phyloP scores from a whole-genome alignment of 495 filamentous ascomycete species.

The Xylaria cubensis region DNA sequence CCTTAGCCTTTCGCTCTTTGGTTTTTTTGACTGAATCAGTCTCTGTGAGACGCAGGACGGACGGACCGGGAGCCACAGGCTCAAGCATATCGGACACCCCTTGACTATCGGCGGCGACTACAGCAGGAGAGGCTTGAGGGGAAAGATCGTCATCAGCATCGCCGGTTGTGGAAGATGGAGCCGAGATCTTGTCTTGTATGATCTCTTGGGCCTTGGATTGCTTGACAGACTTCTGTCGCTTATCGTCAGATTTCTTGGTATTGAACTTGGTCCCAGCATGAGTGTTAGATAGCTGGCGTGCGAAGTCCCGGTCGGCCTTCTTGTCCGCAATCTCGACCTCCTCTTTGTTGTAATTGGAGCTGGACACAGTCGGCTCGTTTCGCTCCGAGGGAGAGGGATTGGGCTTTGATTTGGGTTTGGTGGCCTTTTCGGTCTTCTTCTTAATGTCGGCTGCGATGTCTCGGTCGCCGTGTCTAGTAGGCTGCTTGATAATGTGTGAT shows the following conservation, averaged over 20 bases:
- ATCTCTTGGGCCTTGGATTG: slow-evolving; percentile 58
- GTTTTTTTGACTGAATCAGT: slow-evolving; percentile 62
- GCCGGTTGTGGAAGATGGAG: slow-evolving; percentile 74
- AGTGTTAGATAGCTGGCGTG: slow-evolving; percentile 68
- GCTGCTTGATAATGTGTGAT: slow-evolving; percentile 40
- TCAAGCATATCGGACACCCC: slow-evolving; percentile 91
- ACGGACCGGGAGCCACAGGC: slow-evolving; percentile 68
- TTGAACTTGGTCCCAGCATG: slow-evolving; percentile 67
- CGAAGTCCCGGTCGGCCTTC: slow-evolving; percentile 74
- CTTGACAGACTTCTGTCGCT: slow-evolving; percentile 65
- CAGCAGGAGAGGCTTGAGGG: slow-evolving; percentile 63
- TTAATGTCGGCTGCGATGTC: slow-evolving; percentile 41
- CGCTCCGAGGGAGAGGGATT: slow-evolving; percentile 32
- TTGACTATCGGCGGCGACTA: slow-evolving; percentile 58
- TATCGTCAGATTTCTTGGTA: slow-evolving; percentile 62
- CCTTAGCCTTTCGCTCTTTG: slow-evolving; percentile 68
- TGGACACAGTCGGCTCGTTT: slow-evolving; percentile 28
- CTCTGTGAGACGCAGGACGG: slow-evolving; percentile 76
- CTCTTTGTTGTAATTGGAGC: slow-evolving; percentile 35
- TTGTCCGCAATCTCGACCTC: slow-evolving; percentile 50
- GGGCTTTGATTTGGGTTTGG: slow-evolving; percentile 40
- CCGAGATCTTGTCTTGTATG: slow-evolving; percentile 51
- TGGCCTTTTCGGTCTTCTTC: slow-evolving; percentile 40
- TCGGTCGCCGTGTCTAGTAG: slow-evolving; percentile 36
- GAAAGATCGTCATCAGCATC: slow-evolving; percentile 87